Evolutionary conservation across 768 basidiomycete genomes (phyloP), one percentile per base, ranked within the genome.

Genomic region (Leccinum subgranulosum): DNA sequence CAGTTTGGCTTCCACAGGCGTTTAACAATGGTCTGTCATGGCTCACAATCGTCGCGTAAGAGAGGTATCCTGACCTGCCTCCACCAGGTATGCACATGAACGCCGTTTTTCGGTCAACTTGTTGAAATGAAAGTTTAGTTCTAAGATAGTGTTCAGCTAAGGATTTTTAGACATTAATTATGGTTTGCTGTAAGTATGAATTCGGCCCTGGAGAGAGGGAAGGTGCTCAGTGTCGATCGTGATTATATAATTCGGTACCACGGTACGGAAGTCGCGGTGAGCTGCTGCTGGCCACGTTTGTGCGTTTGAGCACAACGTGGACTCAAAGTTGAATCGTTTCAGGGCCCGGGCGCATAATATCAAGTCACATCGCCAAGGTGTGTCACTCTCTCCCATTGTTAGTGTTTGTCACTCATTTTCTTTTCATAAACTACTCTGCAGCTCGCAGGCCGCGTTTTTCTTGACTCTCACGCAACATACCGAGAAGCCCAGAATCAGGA

Each of bases 391-490:
- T 48, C 47, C 62, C 59, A 57, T 43, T 50, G 36, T 60, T 60
- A 39, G 49, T 11, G 34, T 59, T 65, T 46, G 57, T 63, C 68
- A 64, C 69, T 66, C 66, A 64, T 53, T 57, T 61, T 63, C 59
- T 49, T 58, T 67, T 64, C 54, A 65, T 65, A 53, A 71, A 61
- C 60, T 58, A 33, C 43, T 54, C 55, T 62, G 67, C 69, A 66
- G 64, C 54, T 71, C 61, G 56, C 61, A 66, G 47, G 53, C 64
- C 69, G 67, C 69, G 69, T 70, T 70, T 70, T 70, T 71, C 58
- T 66, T 71, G 69, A 71, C 70, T 64, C 69, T 67, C 68, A 66
- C 67, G 65, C 67, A 69, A 67, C 69, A 66, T 65, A 71, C 61
- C 61, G 67, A 70, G 61, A 69, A 71, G 63, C 51, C 62, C 61